Evolutionary conservation across 2,329 filamentous ascomycete species (phyloP), one percentile per base, ranked within the genome.

Genomic region (Akanthomyces lecanii): DNA sequence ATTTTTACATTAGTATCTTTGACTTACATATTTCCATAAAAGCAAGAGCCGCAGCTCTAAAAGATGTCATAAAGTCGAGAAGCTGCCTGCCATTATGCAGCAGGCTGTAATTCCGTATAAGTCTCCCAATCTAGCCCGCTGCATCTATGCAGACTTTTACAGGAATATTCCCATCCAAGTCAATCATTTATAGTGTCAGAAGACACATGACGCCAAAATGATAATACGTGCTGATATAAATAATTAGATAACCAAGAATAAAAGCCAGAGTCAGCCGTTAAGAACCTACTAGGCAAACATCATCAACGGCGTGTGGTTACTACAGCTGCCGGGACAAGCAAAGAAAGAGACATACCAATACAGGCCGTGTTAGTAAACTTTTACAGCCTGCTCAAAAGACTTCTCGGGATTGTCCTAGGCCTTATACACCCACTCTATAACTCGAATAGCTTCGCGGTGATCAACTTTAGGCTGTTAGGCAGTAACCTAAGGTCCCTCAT

Each of bases 331-430:
- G 38, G 59, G 54, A 18, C 53, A 61, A 12, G 50, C 51, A 25
- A 61, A 61, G 21, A 61, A 61, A 4, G 59, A 54, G 0, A 54
- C 59, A 44, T 61, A 61, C 59, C 59, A 61, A 5, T n/a, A n/a
- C 50, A 61, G 30, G 23, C 50, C 42, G 21, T 40, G 5, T 23
- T 48, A 40, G 21, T 61, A 61, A 5, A 30, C 30, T 10, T 40
- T 16, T 2, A 61, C 33, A 2, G 59, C 50, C 40, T 55, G 18
- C 4, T 54, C 51, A 4, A 61, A 48, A 5, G 50, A 21, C 18
- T 44, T 54, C 4, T 61, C 30, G 51, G 25, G 5, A 16, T 18
- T 36, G 7, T 10, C 38, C 1, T 42, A 40, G 16, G 59, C 33
- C 28, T 54, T 38, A n/a, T 61, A 61, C n/a, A 61, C 40, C 50